Evolutionary conservation across 2,329 filamentous ascomycete genomes (phyloP), one percentile per base, ranked within the genome.

Genomic region (Cladorrhinum sp.): DNA sequence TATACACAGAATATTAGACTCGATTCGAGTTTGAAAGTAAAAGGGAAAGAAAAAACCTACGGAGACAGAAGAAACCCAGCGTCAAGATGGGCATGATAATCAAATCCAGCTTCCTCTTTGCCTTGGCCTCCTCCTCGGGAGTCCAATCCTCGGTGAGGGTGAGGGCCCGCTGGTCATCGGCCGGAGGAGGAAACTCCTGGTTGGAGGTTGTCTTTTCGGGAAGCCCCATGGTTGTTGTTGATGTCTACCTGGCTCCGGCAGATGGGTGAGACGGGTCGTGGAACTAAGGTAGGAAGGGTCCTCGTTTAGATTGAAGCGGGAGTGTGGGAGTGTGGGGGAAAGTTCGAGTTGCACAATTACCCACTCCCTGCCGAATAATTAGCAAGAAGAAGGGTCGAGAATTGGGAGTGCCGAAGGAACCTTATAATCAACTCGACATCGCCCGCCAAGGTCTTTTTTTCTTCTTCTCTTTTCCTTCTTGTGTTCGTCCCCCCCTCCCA

Each of bases 21-120:
- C 1, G 18, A 16, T 20, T 14, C 20, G 2, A 28, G n/a, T 55
- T 20, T 23, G 51, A 23, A 2, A 7, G 12, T 57, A 18, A 30
- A 9, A 51, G 52, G 26, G 20, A 18, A 3, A 24, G 8, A 16
- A 20, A 20, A 5, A 10, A 70, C 74, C 58, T 65, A 77, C 75
- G 76, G 6, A 78, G 69, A 57, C 73, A 77, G 61, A 79, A 78
- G 69, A 77, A 78, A 0, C 74, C 76, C 1, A 77, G 69, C 0
- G 74, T 75, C 26, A 79, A 64, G 3, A 78, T 67, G 2, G 76
- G 76, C 74, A 79, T 77, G 18, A 78, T 73, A n/a, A 76, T 72
- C 1, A 73, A 59, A 56, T 79, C 76, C 4, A 77, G 74, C 74
- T 76, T 77, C 58, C 72, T 68, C 67, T 77, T 77, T 12, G 74